Evolutionary conservation across 805 yeast genomes (phyloP), one percentile per base, ranked within the genome.

Genomic region (Wickerhamiella brachini): DNA sequence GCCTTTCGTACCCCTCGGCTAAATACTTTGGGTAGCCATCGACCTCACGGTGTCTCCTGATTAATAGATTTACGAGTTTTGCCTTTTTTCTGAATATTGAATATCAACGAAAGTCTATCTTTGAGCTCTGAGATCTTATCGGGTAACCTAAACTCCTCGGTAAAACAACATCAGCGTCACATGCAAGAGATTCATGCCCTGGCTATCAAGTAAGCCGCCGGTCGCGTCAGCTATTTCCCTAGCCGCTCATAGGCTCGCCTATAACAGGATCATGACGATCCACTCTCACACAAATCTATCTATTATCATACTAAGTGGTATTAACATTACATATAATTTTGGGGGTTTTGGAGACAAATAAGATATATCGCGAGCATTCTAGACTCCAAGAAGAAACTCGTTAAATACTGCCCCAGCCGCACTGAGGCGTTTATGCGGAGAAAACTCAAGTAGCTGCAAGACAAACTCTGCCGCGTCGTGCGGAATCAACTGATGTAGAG

Each of bases 381-480:
- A 37, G 13, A 37, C 17, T 13, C 44, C 44, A 2, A 60, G 49
- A 7, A 69, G 51, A 52, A 66, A 68, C 45, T 62, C 69, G 54
- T 71, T 74, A 22, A 54, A 53, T 22, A 68, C 56, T 0, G 72
- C 74, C 12, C 65, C 63, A 1, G 56, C 54, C 1, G 74, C 65
- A 10, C 61, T 61, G 46, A 66, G 49, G 4, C 75, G 64, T 73
- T 75, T 43, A 62, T 63, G 37, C 81, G 96, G 74, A 78, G 86
- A 56, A 79, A 93, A 69, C 78, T 81, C 68, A 80, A 90, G 54
- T 78, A 78, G 53, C 70, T 60, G 65, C 75, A 88, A 63, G 75
- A 88, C 56, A 51, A 71, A 71, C 49, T 66, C 67, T 12, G 56
- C 51, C 5, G 62, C 61, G 5, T 34, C 49, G 2, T 54, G 53